These are phyloP conservation scores for Myotisia sp. DNA, from an alignment of 2,329 filamentous ascomycete genomes.

Conservation along the genomic window DNA sequence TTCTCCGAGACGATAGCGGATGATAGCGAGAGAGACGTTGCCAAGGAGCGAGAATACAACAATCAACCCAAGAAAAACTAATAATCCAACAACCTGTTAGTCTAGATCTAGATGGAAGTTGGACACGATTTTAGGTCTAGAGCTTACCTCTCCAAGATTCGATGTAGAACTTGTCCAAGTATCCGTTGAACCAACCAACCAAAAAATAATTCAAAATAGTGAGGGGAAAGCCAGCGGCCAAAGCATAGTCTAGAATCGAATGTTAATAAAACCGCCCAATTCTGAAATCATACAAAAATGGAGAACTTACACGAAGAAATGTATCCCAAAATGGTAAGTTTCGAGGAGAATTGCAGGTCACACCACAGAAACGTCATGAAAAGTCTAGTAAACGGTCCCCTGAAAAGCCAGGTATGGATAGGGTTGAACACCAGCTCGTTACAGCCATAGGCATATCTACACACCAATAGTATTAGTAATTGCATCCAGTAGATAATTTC, in stretches of 20 bases:
- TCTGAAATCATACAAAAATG: neutral
- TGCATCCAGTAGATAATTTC: neutral
- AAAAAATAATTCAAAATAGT: conserved; percentile 57
- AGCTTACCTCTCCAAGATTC: conserved; percentile 48
- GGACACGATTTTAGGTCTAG: no score
- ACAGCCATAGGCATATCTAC: conserved; percentile 53
- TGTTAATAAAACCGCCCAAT: no score
- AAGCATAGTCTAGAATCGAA: conserved; percentile 43
- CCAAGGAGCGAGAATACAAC: conserved; percentile 51
- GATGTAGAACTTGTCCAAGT: conserved; percentile 53
- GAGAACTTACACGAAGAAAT: conserved; percentile 43
- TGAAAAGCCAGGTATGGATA: conserved; percentile 55
- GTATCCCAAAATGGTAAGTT: conserved; percentile 57
- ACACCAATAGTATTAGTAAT: conserved; percentile 3
- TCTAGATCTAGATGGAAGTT: conserved; percentile 38
- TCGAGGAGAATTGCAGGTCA: conserved; percentile 45
- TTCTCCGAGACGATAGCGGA: conserved; percentile 49
- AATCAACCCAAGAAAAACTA: conserved; percentile 33
- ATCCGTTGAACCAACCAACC: conserved; percentile 55
- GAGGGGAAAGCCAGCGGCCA: conserved; percentile 53
- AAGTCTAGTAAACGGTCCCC: conserved; percentile 63
- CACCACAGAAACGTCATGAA: conserved; percentile 62
- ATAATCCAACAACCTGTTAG: neutral
- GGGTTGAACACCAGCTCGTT: conserved; percentile 73
- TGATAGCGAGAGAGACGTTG: conserved; percentile 46